These are phyloP conservation scores for Aspergillus ruber DNA, from an alignment of 2,329 filamentous ascomycete genomes.

Conservation along the genomic window DNA sequence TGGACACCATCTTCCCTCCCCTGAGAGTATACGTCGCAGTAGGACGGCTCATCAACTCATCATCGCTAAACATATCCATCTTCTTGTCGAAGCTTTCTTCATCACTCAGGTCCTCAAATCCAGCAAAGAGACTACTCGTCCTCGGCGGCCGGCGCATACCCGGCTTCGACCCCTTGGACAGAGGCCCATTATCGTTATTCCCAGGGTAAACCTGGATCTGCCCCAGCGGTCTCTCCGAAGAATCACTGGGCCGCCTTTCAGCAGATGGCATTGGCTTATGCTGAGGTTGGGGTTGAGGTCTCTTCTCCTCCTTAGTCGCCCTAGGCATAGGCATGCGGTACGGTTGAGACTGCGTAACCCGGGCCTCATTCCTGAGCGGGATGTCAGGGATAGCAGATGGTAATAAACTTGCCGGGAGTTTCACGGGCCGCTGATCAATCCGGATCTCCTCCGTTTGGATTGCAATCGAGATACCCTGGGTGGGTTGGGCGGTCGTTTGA, in stretches of 20 bases:
- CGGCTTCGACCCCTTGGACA: slow-evolving; percentile 53
- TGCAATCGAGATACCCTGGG: slow-evolving; percentile 48
- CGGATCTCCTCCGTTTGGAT: slow-evolving; percentile 90
- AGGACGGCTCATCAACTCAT: slow-evolving; percentile 40
- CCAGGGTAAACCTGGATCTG: slow-evolving; percentile 65
- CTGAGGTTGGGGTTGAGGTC: too few species aligned
- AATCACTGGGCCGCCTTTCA: slow-evolving; percentile 15
- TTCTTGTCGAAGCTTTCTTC: slow-evolving; percentile 28
- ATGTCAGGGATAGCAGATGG: slow-evolving; percentile 65
- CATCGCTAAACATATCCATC: slow-evolving; percentile 36
- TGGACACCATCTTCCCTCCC: slow-evolving; percentile 37
- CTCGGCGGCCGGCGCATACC: slow-evolving; percentile 64
- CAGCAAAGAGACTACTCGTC: slow-evolving; percentile 79
- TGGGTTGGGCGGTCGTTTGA: slow-evolving; percentile 59
- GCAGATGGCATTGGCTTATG: slow-evolving; percentile 32
- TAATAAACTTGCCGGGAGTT: slow-evolving; percentile 69
- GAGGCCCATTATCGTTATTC: slow-evolving; percentile 72
- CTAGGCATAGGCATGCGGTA: slow-evolving; percentile 31
- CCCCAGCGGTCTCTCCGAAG: slow-evolving; percentile 24
- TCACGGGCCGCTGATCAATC: slow-evolving; percentile 68
- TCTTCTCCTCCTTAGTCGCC: slow-evolving; percentile 22
- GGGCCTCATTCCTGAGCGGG: slow-evolving; percentile 25
- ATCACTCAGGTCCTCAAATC: slow-evolving; percentile 65
- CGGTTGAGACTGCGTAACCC: slow-evolving; percentile 25
- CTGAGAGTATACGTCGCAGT: slow-evolving; percentile 39